Evolutionary conservation across 2,329 filamentous ascomycete species (phyloP), one percentile per base, ranked within the genome.

Genomic region (Aspergillus ibericus): DNA sequence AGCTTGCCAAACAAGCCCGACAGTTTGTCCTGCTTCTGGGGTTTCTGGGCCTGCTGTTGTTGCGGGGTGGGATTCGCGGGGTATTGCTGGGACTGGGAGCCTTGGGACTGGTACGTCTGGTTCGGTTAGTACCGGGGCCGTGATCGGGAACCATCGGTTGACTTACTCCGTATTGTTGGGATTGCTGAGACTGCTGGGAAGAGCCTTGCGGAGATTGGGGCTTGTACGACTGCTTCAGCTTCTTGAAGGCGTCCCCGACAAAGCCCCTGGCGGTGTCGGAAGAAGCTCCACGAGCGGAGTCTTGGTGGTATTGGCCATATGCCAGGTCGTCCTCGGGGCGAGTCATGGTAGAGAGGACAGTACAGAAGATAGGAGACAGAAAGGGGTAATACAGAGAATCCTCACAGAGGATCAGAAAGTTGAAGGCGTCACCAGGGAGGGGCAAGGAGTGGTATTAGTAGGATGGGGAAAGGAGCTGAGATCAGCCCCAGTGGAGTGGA

Each of bases 1-100:
- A 86, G 68, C 68, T 84, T 86, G 52, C 82, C 81, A 65, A 87
- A 80, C 36, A 85, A 70, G 54, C 78, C 80, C 1, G 78, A 78
- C 10, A 77, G 55, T 47, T 75, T 70, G 53, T 77, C 76, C 20
- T 70, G 63, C 46, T 75, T 74, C 13, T 47, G 63, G 58, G 34
- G 73, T 68, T 38, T 71, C 52, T 68, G 62, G 56, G 63, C 55
- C 29, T 58, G 54, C 12, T 65, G 61, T 27, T 65, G 61, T 52
- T 73, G 63, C 50, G 68, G 68, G 9, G 56, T 20, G 35, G 66
- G 63, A n/a, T 32, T 32, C 7, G 29, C 29, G 29, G 69, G 62
- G 40, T 65, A 66, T 72, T 66, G 63, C 36, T 50, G 57, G 34
- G 68, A 65, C 34, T 59, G 64, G 38, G 68, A 67, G 36, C 51